These are phyloP conservation scores for Schwanniomyces vanrijiae DNA, from an alignment of 805 yeast genomes.

Conservation along the genomic window DNA sequence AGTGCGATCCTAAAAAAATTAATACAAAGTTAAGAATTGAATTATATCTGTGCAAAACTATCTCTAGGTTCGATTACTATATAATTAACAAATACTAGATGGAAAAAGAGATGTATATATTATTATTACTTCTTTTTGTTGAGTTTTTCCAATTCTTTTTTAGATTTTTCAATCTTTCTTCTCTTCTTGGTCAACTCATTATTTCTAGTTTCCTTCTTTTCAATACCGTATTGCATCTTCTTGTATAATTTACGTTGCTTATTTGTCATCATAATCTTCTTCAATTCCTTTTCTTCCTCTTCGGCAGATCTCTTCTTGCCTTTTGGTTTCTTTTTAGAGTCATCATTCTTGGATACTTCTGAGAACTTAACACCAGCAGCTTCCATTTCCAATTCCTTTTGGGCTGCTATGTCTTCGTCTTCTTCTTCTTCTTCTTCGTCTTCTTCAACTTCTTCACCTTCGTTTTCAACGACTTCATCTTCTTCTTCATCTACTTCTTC, in stretches of 20 bases:
- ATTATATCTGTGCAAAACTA: neutral
- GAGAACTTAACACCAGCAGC: constrained; percentile 82
- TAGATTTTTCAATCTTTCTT: constrained; percentile 67
- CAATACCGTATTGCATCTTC: constrained; percentile 90
- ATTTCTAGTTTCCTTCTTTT: constrained; percentile 75
- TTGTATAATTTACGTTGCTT: constrained; percentile 92
- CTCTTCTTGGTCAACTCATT: constrained; percentile 68
- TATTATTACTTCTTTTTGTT: constrained; percentile 10
- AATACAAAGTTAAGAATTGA: neutral
- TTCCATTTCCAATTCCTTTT: constrained; percentile 76
- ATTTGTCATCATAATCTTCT: constrained; percentile 96
- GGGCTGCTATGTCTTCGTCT: constrained; percentile 68
- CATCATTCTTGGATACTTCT: constrained; percentile 39
- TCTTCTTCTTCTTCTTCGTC: constrained; percentile 52
- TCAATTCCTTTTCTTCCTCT: constrained; percentile 84
- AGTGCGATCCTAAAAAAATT: neutral
- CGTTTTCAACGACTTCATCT: constrained; percentile 49
- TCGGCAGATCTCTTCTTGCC: constrained; percentile 52
- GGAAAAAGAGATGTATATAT: neutral
- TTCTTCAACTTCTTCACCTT: constrained; percentile 46
- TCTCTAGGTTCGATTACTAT: neutral
- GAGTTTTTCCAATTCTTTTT: constrained; percentile 35
- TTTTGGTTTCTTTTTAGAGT: constrained; percentile 30
- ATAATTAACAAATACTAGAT: neutral
- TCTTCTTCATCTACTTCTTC: constrained; percentile 44